Percentiles rank a stretch among this genome's conserved stretches.
phyloP scores from a whole-genome alignment of 2,329 filamentous ascomycete genomes.

The Xylariales sp. region DNA sequence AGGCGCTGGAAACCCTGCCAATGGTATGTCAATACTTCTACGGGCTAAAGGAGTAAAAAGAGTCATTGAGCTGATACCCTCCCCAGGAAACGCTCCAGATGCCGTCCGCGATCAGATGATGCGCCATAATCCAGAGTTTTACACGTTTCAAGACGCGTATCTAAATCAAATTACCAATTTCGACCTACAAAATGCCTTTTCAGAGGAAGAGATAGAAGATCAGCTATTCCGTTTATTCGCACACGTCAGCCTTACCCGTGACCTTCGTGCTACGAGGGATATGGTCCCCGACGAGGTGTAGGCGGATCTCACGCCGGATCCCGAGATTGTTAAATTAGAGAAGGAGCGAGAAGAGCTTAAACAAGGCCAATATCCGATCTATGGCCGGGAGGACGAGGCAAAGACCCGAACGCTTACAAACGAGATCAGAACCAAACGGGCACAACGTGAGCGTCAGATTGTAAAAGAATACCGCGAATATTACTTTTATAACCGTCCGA shows the following conservation, averaged over 20 bases:
- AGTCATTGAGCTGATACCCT: slow-evolving; percentile 7
- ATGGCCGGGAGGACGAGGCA: slow-evolving; percentile 17
- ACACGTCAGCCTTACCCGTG: slow-evolving; percentile 22
- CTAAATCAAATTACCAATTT: slow-evolving; percentile 25
- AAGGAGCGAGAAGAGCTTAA: slow-evolving; percentile 18
- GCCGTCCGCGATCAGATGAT: slow-evolving; percentile 25
- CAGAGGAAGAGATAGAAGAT: slow-evolving; percentile 19
- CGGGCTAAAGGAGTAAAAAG: no score
- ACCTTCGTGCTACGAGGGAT: slow-evolving; percentile 21
- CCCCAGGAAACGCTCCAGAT: slow-evolving; percentile 19
- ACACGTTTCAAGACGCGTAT: slow-evolving; percentile 23
- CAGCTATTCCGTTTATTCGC: slow-evolving; percentile 17
- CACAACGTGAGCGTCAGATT: slow-evolving; percentile 13
- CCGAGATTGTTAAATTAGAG: slow-evolving; percentile 21
- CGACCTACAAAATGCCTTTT: slow-evolving; percentile 24
- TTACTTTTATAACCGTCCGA: slow-evolving; percentile 24
- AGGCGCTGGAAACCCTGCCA: slow-evolving; percentile 17
- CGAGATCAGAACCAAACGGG: slow-evolving; percentile 18
- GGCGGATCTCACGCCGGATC: slow-evolving; percentile 19
- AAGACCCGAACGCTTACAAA: slow-evolving; percentile 19
- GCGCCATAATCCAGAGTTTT: slow-evolving; percentile 22
- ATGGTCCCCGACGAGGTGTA: slow-evolving; percentile 27
- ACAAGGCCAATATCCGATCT: slow-evolving; percentile 20
- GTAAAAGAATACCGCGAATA: slow-evolving; percentile 20
- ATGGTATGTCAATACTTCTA: slow-evolving; percentile 15